Evolutionary conservation across 2,329 filamentous ascomycete species (phyloP).

Genomic region (Cladosporium colombiae): DNA sequence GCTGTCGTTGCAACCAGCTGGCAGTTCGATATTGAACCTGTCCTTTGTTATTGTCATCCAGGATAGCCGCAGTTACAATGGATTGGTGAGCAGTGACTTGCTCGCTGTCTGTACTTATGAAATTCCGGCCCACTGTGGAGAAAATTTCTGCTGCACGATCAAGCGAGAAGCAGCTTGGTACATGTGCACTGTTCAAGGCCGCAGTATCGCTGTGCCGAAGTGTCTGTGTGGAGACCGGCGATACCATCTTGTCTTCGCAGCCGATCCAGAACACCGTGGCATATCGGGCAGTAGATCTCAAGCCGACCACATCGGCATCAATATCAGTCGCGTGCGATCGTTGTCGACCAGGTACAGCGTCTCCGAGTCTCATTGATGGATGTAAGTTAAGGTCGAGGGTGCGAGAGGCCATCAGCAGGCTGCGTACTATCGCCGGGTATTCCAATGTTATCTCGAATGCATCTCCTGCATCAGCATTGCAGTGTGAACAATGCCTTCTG

Average conservation of each 20-base stretch:
- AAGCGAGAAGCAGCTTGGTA: slow-evolving; percentile 1
- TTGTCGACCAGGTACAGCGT: background rate
- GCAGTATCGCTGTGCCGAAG: background rate
- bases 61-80: background rate
- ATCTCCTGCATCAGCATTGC: background rate
- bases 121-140: background rate
- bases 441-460: background rate
- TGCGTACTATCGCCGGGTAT: background rate
- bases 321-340: background rate
- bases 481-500: background rate
- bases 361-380: background rate
- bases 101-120: background rate
- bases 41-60: background rate
- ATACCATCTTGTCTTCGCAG: background rate
- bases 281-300: background rate
- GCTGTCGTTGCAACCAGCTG: background rate
- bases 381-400: background rate
- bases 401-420: background rate
- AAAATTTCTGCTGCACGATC: background rate
- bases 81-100: background rate
- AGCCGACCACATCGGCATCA: background rate
- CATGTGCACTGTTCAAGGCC: background rate
- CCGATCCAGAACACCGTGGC: background rate
- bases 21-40: background rate
- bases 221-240: background rate